Conservation (phyloP, 2,329 filamentous ascomycete genomes). For the Colletotrichum brevisporum region DNA sequence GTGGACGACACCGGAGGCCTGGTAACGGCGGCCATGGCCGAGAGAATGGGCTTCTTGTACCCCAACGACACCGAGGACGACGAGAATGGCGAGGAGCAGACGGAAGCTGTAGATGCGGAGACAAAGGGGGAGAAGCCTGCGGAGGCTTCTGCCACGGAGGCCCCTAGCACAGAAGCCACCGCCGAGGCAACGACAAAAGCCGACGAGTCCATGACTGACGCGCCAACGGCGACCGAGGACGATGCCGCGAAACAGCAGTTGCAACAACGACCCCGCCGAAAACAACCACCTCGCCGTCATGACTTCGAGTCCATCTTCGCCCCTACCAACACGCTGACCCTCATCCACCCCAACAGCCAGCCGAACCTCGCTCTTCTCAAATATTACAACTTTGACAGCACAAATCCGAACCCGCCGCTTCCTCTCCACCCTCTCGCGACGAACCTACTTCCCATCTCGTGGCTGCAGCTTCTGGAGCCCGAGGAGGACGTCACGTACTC, state of each 20-base stretch:
- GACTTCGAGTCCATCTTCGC: constrained; percentile 77
- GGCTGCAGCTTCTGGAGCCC: constrained; percentile 90
- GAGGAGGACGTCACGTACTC: constrained; percentile 80
- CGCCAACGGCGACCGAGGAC: constrained; percentile 4
- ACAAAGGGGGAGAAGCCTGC: constrained; percentile 20
- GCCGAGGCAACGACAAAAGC: constrained; percentile 3
- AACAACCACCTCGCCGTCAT: constrained; percentile 46
- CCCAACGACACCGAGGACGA: constrained; percentile 49
- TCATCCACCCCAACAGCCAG: constrained; percentile 86
- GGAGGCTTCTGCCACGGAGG: constrained; percentile 2
- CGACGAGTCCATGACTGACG: constrained; percentile 19
- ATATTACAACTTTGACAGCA: constrained; percentile 88
- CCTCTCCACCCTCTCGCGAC: constrained; percentile 83
- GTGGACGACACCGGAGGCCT: constrained; percentile 91
- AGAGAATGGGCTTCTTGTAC: constrained; percentile 88
- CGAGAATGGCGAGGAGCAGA: constrained; percentile 48
- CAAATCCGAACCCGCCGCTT: constrained; percentile 69
- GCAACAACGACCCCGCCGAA: constrained; percentile 22
- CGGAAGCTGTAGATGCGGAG: constrained; percentile 34
- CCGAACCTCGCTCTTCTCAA: constrained; percentile 89
- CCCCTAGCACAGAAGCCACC: constrained; percentile 7
- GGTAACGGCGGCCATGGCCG: constrained; percentile 85
- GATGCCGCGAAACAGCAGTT: constrained; percentile 17
- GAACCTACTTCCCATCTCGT: constrained; percentile 87
- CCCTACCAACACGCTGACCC: constrained; percentile 81